These are phyloP conservation scores for Verticillium tricorpus DNA, from an alignment of 2,329 filamentous ascomycete genomes.

Conservation along the genomic window DNA sequence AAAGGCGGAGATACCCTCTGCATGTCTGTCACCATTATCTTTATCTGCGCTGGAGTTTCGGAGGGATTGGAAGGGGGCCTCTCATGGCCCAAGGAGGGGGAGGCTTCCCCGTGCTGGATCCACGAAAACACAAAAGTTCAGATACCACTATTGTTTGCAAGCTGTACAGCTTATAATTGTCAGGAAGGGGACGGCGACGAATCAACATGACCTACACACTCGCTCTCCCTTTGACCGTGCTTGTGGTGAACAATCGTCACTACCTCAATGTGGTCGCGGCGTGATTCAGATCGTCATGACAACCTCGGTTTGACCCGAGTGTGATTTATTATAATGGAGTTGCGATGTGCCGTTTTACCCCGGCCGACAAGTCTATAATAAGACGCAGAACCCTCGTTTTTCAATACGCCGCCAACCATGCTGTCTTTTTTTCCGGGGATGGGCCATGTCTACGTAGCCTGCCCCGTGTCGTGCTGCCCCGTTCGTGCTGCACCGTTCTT, in stretches of 20 bases:
- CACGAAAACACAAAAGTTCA: constrained; percentile 3
- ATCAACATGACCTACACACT: not conserved
- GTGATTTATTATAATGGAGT: not conserved
- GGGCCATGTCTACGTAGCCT: not conserved
- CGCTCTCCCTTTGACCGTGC: not conserved
- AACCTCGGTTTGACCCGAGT: not conserved
- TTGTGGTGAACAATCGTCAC: too few species aligned
- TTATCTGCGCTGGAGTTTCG: not conserved
- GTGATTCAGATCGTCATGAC: not conserved
- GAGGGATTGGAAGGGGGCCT: not conserved
- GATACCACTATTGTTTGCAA: constrained; percentile 1
- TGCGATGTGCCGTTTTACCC: not conserved
- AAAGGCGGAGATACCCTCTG: constrained; percentile 1
- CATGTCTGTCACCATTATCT: not conserved
- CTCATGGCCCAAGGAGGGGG: not conserved
- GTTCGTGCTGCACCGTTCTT: not conserved
- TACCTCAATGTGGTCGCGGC: not conserved
- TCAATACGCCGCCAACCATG: not conserved
- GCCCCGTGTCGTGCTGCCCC: not conserved
- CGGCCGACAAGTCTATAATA: not conserved
- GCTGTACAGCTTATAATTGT: not conserved
- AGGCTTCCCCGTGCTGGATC: not conserved
- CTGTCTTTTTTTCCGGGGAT: not conserved
- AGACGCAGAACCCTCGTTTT: not conserved
- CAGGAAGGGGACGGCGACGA: not conserved